Evolutionary conservation across 345 rosid genomes (phyloP).

Genomic region (Camelina neglecta): DNA sequence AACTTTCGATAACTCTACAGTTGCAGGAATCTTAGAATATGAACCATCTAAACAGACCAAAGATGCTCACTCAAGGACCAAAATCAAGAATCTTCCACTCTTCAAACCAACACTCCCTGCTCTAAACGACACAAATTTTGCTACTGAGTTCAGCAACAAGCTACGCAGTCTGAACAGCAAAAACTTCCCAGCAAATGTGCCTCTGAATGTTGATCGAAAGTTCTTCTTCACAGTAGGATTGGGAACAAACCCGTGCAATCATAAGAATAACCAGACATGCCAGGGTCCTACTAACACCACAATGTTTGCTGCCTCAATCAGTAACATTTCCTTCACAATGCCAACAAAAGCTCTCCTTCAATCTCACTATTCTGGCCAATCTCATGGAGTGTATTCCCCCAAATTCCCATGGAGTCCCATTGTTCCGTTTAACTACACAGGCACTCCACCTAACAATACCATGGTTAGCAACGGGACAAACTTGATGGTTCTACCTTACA

Average conservation of each 20-base stretch:
- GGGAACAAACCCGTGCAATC: constrained; percentile 61
- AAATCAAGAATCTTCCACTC: constrained; percentile 49
- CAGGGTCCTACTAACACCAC: constrained; percentile 77
- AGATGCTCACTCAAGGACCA: constrained; percentile 33
- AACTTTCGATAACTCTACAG: constrained; percentile 52
- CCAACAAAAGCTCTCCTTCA: constrained; percentile 72
- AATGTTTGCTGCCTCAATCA: constrained; percentile 66
- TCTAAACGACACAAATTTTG: constrained; percentile 61
- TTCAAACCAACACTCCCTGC: constrained; percentile 60
- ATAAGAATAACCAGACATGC: constrained; percentile 58
- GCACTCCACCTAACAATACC: constrained; percentile 63
- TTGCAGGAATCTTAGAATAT: constrained; percentile 49
- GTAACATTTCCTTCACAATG: constrained; percentile 61
- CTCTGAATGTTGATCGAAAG: constrained; percentile 51
- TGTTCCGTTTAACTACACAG: constrained; percentile 60
- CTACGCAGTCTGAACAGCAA: constrained; percentile 56
- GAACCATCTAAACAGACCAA: constrained; percentile 38
- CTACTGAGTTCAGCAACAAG: constrained; percentile 51
- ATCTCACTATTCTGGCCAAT: constrained; percentile 56
- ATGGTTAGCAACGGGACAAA: constrained; percentile 66
- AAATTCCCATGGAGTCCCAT: constrained; percentile 54
- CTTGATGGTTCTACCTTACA: constrained; percentile 60
- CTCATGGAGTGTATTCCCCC: constrained; percentile 56
- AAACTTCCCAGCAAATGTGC: constrained; percentile 63
- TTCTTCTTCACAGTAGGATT: constrained; percentile 64